phyloP scores from a whole-genome alignment of 495 filamentous ascomycete species.

The Penicillium atrosanguineum region DNA sequence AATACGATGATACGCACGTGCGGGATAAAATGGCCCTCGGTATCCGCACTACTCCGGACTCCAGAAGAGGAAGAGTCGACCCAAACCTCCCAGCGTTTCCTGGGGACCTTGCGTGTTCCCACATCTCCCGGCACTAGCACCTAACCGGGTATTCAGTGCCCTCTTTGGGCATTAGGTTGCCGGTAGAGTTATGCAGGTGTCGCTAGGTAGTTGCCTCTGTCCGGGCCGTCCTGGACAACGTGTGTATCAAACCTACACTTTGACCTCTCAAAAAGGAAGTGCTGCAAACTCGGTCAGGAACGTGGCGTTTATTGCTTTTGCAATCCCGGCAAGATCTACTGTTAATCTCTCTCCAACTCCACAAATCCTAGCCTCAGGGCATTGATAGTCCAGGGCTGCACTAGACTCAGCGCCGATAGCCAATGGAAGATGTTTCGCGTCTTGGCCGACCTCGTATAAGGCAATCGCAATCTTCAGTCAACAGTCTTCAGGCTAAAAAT shows the following conservation, averaged over 20 bases:
- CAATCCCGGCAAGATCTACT: constrained; percentile 23
- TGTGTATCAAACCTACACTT: constrained; percentile 11
- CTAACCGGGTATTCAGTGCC: constrained; percentile 1
- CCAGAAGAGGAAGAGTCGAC: constrained; percentile 5
- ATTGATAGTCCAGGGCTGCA: neutral
- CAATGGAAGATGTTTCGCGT: neutral
- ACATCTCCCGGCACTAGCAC: constrained; percentile 9
- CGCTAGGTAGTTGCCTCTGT: neutral
- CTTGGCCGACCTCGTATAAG: neutral
- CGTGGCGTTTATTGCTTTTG: constrained; percentile 12
- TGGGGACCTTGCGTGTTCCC: neutral
- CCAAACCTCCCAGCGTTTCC: constrained; percentile 1
- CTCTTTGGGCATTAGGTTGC: neutral
- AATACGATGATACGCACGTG: neutral
- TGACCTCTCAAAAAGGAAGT: constrained; percentile 5
- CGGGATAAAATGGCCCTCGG: constrained; percentile 2
- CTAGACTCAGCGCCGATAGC: neutral
- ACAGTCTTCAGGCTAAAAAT: neutral
- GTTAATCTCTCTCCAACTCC: constrained; percentile 6
- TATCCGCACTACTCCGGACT: constrained; percentile 6
- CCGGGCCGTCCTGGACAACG: constrained; percentile 3
- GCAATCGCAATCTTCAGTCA: neutral
- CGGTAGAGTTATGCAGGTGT: neutral
- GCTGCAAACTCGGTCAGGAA: neutral
- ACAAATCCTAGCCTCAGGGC: neutral